Evolutionary conservation across 2,329 filamentous ascomycete species (phyloP), one percentile per base, ranked within the genome.

Genomic region (Colletotrichum camelliae): DNA sequence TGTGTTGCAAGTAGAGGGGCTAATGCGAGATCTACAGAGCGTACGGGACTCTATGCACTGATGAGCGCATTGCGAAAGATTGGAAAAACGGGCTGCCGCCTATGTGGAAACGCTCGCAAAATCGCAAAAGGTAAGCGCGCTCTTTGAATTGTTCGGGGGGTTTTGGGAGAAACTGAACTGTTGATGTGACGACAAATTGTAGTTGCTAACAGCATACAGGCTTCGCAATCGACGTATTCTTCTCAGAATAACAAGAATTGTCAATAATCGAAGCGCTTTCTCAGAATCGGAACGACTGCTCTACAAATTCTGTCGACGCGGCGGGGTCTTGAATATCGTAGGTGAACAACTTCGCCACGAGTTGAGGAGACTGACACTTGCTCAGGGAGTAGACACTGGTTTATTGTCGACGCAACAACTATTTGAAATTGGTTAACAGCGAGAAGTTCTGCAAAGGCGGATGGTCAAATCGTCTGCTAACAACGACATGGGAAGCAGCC

Each of bases 251-350:
- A 1, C 12, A 48, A 12, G 43, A 12, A 48, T 1, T 21, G 5
- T 4, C 1, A 12, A 4, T 5, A 21, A 2, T 12, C 18, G 43
- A 3, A 18, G 9, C 0, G 0, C 1, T 9, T 5, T 1, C 4
- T 5, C 7, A 9, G 4, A 43, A 43, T 43, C 16, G 37, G 16
- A 7, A 48, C 5, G 16, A 7, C 43, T 6, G 9, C 43, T 48
- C 5, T 21, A 2, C 2, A 48, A 48, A 21, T 7, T 2, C 18
- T 21, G 2, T 21, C 18, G 43, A 12, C 1, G 2, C 43, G 10
- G 10, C 2, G 10, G 43, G 2, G 5, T 10, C 3, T 13, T 4
- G 18, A 21, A 2, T 1, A 12, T 48, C 1, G 43, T 12, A 48
- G 43, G n/a, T 21, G 10, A 48, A 21, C 43, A n/a, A 48, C 43